phyloP scores from a whole-genome alignment of 2,329 filamentous ascomycete species.

The Ramichloridium luteum region DNA sequence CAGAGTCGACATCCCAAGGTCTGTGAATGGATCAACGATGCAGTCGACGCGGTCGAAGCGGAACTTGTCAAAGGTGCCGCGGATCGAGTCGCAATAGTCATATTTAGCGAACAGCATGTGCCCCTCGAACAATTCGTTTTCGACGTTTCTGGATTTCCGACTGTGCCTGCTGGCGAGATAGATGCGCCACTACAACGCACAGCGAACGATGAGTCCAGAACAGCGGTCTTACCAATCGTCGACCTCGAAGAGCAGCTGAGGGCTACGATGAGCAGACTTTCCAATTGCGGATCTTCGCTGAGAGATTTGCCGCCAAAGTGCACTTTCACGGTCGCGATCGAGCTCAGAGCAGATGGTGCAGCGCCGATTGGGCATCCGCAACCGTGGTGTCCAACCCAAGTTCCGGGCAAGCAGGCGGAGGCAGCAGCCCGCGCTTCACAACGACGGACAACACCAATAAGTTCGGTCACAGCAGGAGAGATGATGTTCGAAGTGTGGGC shows the following conservation, averaged over 20 bases:
- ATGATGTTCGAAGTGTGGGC: conserved; percentile 59
- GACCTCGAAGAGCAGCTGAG: conserved; percentile 64
- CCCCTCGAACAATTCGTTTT: conserved; percentile 50
- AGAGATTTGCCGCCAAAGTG: conserved; percentile 49
- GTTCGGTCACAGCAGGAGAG: conserved; percentile 52
- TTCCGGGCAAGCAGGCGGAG: conserved; percentile 15
- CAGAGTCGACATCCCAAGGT: conserved; percentile 79
- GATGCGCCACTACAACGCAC: conserved; percentile 40
- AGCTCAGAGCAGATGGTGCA: conserved; percentile 49
- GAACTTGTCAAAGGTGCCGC: conserved; percentile 54
- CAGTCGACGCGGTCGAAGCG: conserved; percentile 56
- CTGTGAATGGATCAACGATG: conserved; percentile 74
- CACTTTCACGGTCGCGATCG: conserved; percentile 65
- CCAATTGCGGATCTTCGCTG: conserved; percentile 47
- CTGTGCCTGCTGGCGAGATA: conserved; percentile 34
- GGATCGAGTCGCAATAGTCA: conserved; percentile 43
- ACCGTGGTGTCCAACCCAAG: conserved; percentile 49
- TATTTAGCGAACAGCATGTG: conserved; percentile 40
- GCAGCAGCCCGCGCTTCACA: conserved; percentile 20
- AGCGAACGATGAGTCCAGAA: conserved; percentile 13
- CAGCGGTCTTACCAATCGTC: conserved; percentile 20
- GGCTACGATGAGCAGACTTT: conserved; percentile 51
- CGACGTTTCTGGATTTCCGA: conserved; percentile 45
- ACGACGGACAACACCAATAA: conserved; percentile 45
- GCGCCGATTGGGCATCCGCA: conserved; percentile 40